Evolutionary conservation across 768 basidiomycete genomes (phyloP).

Genomic region (Serpula lacrymans): DNA sequence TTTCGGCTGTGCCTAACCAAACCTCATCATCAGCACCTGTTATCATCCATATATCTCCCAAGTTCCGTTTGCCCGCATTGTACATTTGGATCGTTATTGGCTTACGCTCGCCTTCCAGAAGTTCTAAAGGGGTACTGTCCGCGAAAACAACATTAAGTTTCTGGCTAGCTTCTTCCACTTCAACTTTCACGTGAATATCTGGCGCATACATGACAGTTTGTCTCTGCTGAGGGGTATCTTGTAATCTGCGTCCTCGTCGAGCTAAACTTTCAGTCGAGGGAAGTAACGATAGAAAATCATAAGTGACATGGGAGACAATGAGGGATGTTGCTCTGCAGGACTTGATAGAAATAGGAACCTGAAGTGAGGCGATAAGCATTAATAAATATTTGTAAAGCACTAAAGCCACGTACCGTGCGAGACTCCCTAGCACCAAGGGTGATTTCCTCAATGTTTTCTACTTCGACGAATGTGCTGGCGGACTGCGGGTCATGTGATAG

Average conservation of each 20-base stretch:
- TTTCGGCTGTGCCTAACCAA: conserved; percentile 40
- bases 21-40: conserved; percentile 57
- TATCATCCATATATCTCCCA: conserved; percentile 73
- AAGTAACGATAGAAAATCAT: conserved; percentile 72
- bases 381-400: neutral
- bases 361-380: conserved; percentile 2
- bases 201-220: conserved; percentile 68
- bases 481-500: conserved; percentile 27
- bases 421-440: conserved; percentile 59
- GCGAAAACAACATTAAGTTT: conserved; percentile 57
- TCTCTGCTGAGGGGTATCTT: conserved; percentile 70
- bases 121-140: conserved; percentile 45
- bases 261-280: conserved; percentile 64
- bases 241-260: conserved; percentile 70
- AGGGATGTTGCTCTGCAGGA: conserved; percentile 50
- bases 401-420: conserved; percentile 51
- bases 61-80: conserved; percentile 59
- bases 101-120: conserved; percentile 70
- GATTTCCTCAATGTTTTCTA: conserved; percentile 62
- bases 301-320: conserved; percentile 53
- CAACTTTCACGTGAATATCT: conserved; percentile 56
- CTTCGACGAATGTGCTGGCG: conserved; percentile 41
- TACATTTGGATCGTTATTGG: conserved; percentile 52
- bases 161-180: conserved; percentile 64
- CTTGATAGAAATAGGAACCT: conserved; percentile 66